Conservation (phyloP, 1,139 yeast species). For the Yamadazyma siamensis region DNA sequence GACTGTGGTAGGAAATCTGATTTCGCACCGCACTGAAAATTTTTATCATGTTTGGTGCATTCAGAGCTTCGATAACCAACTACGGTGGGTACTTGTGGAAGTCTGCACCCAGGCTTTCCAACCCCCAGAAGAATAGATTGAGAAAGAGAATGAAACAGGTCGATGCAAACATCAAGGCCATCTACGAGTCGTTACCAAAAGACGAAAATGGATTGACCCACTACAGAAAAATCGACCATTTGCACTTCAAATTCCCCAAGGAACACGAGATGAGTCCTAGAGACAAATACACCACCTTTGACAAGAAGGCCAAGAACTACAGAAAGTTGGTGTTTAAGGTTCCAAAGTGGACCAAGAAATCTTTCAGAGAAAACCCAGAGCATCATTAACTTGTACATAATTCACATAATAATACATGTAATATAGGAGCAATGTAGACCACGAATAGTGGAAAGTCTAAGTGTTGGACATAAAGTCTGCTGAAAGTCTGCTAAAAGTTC, state of each 20-base stretch:
- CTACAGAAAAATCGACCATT: slow-evolving; percentile 51
- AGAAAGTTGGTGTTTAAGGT: slow-evolving; percentile 85
- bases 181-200: slow-evolving; percentile 55
- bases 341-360: slow-evolving; percentile 86
- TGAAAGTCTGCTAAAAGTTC: too few relatives aligned
- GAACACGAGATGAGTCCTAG: slow-evolving; percentile 74
- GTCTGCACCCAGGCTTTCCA: slow-evolving; percentile 65
- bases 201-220: slow-evolving; percentile 28
- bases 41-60: slow-evolving; percentile 72
- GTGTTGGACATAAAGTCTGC: too few relatives aligned
- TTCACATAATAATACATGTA: slow-evolving; percentile 2
- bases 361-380: slow-evolving; percentile 78
- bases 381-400: slow-evolving; percentile 46
- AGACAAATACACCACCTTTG: slow-evolving; percentile 88
- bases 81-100: slow-evolving; percentile 89
- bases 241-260: slow-evolving; percentile 63
- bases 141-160: slow-evolving; percentile 78
- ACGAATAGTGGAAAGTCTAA: background rate
- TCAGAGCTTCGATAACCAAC: slow-evolving; percentile 58
- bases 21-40: too few relatives aligned
- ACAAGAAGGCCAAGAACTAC: slow-evolving; percentile 69
- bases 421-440: background rate
- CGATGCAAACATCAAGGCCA: slow-evolving; percentile 70
- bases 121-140: slow-evolving; percentile 77
- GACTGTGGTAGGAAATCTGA: too few relatives aligned